Evolutionary conservation across 129 eudicot species (phyloP), one percentile per base, ranked within the genome.

Genomic region (Chrysanthemum makinoi): DNA sequence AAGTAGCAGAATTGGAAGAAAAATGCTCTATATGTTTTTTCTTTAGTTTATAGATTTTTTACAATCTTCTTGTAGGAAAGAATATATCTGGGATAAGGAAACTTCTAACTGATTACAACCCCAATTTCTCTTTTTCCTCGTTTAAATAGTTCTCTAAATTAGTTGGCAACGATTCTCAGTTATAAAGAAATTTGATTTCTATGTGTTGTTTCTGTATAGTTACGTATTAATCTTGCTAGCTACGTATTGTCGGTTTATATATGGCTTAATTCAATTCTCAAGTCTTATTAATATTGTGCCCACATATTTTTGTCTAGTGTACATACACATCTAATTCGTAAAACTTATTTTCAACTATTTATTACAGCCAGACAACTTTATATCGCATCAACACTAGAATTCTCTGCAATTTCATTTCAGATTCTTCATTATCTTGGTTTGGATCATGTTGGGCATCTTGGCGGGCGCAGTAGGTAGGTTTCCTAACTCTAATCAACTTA

Each of bases 391-490:
- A 72, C 66, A 20, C 69, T 77, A 70, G 76, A 77, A 77, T 72
- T 80, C 19, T 77, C 68, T 60, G 61, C 80, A 82, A 68, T 65
- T 60, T 44, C 75, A 62, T 84, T 75, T 26, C 95, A 93, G 98
- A 85, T 93, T 80, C 96, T 93, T 75, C 98, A 89, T 82, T 93
- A 89, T 84, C 96, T 93, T 83, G 98, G 96, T 66, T 62, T 93
- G 86, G 98, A 93, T 87, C 98, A 93, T 73, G 95, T 93, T 80
- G 98, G 98, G 24, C 98, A 93, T 85, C 89, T 84, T 85, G 98
- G 95, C 4, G 98, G 98, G 66, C 95, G 96, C 35, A 83, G 62
- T 71, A 89, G 96, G 98, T 87, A 75, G 20, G 26, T 43, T 60
- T 50, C 17, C 57, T 75, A 75, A 49, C 68, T 47, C 48, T 75